Evolutionary conservation across 208 protist genomes (phyloP), one percentile per base, ranked within the genome.

Genomic region (Leishmania braziliensis): DNA sequence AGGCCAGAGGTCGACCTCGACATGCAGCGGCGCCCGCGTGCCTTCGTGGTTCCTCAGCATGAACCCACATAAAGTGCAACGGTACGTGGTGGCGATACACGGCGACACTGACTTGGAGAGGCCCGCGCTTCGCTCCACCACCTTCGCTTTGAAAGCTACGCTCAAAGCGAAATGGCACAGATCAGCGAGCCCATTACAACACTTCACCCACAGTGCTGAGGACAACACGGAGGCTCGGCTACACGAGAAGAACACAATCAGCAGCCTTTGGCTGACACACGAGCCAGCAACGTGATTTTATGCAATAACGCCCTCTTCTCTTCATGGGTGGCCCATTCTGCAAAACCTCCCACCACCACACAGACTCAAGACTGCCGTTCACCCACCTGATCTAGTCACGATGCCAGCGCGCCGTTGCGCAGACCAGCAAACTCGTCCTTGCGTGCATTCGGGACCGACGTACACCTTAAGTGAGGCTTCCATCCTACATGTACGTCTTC

Each of bases 401-500:
- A 65, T 18, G 60, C 60, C 5, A 3, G 33, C 60, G 60, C n/a
- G 8, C 60, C 4, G 60, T 14, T 62, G 56, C 53, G 3, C 53
- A 56, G 1, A 39, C 36, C 36, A 39, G 36, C 36, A 39, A 39
- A 2, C 36, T 0, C 1, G 36, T 39, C 36, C 36, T 39, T 39
- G 36, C 56, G 56, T 23, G 56, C 56, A 16, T 1, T 62, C 26
- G 56, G 5, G 56, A 8, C 23, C 56, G 56, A 8, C 56, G 5
- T 18, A 29, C 26, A 62, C 56, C 20, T 8, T 16, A 8, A 36
- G 5, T 2, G 9, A 8, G 29, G 23, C n/a, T 36, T 16, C n/a
- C 60, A 4, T 29, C n/a, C 70, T 86, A 97, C 20, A 95, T 58
- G 78, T 90, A 92, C 65, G 93, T 89, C 83, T 92, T 92, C 48